Conservation (phyloP, 1,284 basidiomycete genomes). For the Malassezia caprae region DNA sequence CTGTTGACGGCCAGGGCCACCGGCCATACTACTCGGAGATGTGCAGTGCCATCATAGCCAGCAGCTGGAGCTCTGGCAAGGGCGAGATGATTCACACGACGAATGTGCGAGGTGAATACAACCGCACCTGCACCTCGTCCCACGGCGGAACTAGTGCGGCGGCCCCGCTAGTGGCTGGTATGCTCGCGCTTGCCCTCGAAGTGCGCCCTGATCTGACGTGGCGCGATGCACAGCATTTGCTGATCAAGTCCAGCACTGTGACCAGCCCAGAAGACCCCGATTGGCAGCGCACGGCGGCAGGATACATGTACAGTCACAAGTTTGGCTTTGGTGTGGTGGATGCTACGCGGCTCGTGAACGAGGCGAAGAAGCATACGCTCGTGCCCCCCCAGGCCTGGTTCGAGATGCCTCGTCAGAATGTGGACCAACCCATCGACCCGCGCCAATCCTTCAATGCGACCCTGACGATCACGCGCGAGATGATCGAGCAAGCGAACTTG, state of each 20-base stretch:
- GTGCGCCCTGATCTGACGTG: constrained; percentile 73
- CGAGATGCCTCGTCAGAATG: constrained; percentile 26
- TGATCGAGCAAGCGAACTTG: constrained; percentile 67
- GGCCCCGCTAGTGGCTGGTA: constrained; percentile 67
- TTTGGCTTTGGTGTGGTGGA: constrained; percentile 89
- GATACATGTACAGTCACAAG: constrained; percentile 84
- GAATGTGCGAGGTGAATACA: constrained; percentile 61
- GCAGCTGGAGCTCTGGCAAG: constrained; percentile 90
- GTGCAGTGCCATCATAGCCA: constrained; percentile 91
- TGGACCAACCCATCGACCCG: constrained; percentile 53
- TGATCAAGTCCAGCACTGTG: constrained; percentile 65
- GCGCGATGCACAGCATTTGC: constrained; percentile 90
- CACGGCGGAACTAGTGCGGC: constrained; percentile 98
- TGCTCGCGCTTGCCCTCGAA: constrained; percentile 41
- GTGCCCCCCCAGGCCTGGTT: constrained; percentile 89
- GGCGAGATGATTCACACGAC: constrained; percentile 74
- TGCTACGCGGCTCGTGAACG: constrained; percentile 70
- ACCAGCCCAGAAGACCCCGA: constrained; percentile 85
- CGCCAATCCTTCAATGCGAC: constrained; percentile 60
- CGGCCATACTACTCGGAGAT: constrained; percentile 96
- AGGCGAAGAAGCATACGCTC: constrained; percentile 68
- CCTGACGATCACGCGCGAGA: constrained; percentile 62
- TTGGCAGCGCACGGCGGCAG: constrained; percentile 76
- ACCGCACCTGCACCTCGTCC: constrained; percentile 66
- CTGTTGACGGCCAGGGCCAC: constrained; percentile 78